Evolutionary conservation across 805 yeast genomes (phyloP).

Genomic region (Huiozyma sinensis): DNA sequence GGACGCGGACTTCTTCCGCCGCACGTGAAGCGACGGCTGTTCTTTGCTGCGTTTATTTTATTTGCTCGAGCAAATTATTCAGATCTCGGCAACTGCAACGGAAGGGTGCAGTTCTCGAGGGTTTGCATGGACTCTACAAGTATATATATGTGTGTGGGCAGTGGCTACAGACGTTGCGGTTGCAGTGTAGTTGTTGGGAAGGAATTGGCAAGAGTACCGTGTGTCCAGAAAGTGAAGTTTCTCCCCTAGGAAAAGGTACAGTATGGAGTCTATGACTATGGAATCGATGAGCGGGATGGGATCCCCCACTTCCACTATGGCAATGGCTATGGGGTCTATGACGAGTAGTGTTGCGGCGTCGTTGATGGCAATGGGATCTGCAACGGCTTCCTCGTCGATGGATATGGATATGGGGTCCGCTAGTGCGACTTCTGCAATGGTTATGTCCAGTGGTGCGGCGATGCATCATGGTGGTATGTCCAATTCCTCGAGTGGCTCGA

Average conservation of each 20-base stretch:
- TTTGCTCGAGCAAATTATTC: too few species aligned
- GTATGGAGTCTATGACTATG: slow-evolving; percentile 3
- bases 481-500: neutral
- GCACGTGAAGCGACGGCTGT: too few species aligned
- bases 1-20: neutral
- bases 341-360: neutral
- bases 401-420: slow-evolving; percentile 6
- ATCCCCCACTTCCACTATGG: neutral
- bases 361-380: neutral
- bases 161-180: too few species aligned
- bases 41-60: too few species aligned
- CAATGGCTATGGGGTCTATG: neutral
- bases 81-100: too few species aligned
- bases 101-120: too few species aligned
- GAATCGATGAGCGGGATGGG: neutral
- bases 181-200: too few species aligned
- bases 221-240: too few species aligned
- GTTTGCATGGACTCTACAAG: too few species aligned
- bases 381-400: neutral
- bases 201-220: too few species aligned
- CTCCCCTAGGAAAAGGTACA: too few species aligned
- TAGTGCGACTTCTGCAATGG: neutral
- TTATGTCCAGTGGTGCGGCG: neutral
- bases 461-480: neutral
- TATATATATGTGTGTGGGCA: too few species aligned